Conservation (phyloP, 768 basidiomycete genomes). For the Leucocoprinus leucothites region DNA sequence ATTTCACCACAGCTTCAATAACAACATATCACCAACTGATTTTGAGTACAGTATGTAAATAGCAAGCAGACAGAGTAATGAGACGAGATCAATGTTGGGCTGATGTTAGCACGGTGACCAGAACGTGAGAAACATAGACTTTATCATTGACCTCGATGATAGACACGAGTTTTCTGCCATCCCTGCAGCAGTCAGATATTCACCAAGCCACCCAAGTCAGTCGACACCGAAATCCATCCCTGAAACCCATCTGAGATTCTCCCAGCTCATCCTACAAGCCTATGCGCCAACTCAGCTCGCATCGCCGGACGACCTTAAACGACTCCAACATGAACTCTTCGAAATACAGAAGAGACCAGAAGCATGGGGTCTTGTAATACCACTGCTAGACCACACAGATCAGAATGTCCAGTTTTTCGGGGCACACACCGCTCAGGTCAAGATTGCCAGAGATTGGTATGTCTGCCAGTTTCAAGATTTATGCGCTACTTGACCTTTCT, state of each 20-base stretch:
- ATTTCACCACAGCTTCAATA: too few species aligned
- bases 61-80: too few species aligned
- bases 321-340: constrained; percentile 68
- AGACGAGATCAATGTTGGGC: not conserved
- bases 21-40: too few species aligned
- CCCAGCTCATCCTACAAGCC: constrained; percentile 66
- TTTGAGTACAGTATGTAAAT: too few species aligned
- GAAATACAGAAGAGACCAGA: constrained; percentile 74
- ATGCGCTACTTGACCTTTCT: constrained; percentile 9
- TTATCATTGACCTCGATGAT: constrained; percentile 21
- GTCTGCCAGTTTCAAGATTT: constrained; percentile 17
- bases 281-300: constrained; percentile 47
- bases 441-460: constrained; percentile 91
- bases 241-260: constrained; percentile 8
- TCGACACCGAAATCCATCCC: constrained; percentile 22
- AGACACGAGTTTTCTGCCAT: constrained; percentile 47
- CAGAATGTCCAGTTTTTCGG: constrained; percentile 92
- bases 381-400: constrained; percentile 68
- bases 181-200: constrained; percentile 48
- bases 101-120: not conserved
- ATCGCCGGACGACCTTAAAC: constrained; percentile 57
- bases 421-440: constrained; percentile 90
- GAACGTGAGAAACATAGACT: constrained; percentile 7
- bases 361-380: constrained; percentile 83
- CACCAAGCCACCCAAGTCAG: constrained; percentile 59